Conservation (phyloP, 768 basidiomycete species). For the Lentinus brumalis region DNA sequence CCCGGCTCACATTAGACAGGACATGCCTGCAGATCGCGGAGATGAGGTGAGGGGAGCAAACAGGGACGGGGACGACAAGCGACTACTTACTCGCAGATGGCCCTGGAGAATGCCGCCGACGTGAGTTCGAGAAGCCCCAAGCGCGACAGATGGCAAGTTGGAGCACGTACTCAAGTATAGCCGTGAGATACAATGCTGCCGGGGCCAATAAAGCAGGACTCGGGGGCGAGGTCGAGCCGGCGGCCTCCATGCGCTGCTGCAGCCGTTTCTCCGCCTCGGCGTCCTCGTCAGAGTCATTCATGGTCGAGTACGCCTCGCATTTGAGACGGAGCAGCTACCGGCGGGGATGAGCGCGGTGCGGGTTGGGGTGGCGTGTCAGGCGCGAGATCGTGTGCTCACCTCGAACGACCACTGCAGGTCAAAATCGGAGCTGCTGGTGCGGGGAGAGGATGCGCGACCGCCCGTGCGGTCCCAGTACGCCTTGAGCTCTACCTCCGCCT, state of each 20-base stretch:
- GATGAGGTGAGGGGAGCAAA: not conserved
- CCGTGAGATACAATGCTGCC: constrained; percentile 87
- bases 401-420: constrained; percentile 75
- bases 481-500: constrained; percentile 90
- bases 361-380: not conserved
- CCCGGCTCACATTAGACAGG: constrained; percentile 79
- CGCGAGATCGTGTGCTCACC: constrained; percentile 40
- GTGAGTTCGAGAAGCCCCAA: constrained; percentile 11
- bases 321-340: constrained; percentile 75
- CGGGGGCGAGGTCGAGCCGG: constrained; percentile 48
- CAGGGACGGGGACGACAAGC: not conserved
- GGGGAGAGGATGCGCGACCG: constrained; percentile 43
- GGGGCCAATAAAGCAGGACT: constrained; percentile 67
- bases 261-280: constrained; percentile 61
- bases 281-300: constrained; percentile 82
- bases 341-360: constrained; percentile 16
- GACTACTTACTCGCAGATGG: constrained; percentile 85
- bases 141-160: constrained; percentile 17
- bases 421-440: constrained; percentile 53
- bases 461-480: constrained; percentile 83
- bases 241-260: constrained; percentile 62
- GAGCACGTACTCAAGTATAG: constrained; percentile 83
- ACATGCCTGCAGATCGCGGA: constrained; percentile 63
- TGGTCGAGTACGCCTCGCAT: constrained; percentile 85
- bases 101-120: constrained; percentile 44